These are phyloP conservation scores for Malus sieversii DNA, from an alignment of 306 rosid genomes.

Conservation along the genomic window DNA sequence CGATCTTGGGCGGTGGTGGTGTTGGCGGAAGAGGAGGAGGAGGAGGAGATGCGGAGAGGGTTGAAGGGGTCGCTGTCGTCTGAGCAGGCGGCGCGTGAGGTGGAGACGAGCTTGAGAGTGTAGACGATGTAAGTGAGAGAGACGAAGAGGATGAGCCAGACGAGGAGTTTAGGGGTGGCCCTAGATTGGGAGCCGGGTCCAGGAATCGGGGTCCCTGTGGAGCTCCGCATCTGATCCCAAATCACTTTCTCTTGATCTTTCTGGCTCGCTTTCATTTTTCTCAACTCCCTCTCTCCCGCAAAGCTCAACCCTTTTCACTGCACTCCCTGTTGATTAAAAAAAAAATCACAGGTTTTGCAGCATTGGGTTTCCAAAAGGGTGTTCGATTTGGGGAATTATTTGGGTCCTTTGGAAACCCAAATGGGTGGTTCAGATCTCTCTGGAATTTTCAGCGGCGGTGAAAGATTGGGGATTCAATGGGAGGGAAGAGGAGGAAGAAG, in stretches of 20 bases:
- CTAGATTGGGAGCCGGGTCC: conserved; percentile 27
- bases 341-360: not conserved
- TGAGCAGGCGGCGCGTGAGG: conserved; percentile 44
- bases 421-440: conserved; percentile 1
- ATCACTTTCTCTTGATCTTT: conserved; percentile 54
- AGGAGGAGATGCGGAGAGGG: conserved; percentile 9
- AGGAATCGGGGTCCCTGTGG: conserved; percentile 33
- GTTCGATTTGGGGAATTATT: not conserved
- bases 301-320: not conserved
- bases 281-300: not conserved
- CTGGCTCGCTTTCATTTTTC: conserved; percentile 48
- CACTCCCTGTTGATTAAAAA: not conserved
- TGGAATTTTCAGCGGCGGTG: not conserved
- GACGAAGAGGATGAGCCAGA: conserved; percentile 65
- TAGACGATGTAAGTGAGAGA: conserved; percentile 60
- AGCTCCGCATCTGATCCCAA: conserved; percentile 56
- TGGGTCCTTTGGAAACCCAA: not conserved
- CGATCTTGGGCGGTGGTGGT: not conserved
- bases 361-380: not conserved
- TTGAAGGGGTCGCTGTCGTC: conserved; percentile 33
- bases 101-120: conserved; percentile 61
- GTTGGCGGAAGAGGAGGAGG: conserved; percentile 9
- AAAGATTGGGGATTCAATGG: not conserved
- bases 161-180: conserved; percentile 41
- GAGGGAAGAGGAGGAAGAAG: not conserved